Evolutionary conservation across 768 basidiomycete genomes (phyloP), one percentile per base, ranked within the genome.

Genomic region (Sporobolomyces phaffii): DNA sequence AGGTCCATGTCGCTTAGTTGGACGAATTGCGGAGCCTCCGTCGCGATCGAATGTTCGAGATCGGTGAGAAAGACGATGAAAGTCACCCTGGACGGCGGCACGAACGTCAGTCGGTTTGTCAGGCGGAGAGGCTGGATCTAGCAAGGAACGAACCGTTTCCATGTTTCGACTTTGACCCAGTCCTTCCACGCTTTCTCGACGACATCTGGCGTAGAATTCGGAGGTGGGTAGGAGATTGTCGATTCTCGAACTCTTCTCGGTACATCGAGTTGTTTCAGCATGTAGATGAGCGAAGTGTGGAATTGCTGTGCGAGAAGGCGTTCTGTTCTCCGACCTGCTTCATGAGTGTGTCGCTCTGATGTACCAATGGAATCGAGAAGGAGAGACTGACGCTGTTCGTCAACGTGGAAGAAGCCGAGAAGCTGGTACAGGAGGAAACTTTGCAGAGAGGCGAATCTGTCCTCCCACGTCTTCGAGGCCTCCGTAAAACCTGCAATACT

Each of bases 31-130:
- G 62, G 22, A 18, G 68, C 24, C 3, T 33, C n/a, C 20, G 60
- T 61, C 29, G 60, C 59, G n/a, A 56, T 33, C 3, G 68, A 54
- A 41, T 58, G 29, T 40, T 72, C 70, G 65, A 72, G 62, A 45
- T 72, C 70, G 63, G 60, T 28, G 28, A 72, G 65, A 56, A 64
- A 72, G 49, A 68, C 54, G 70, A 72, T 72, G 54, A 72, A 72
- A 17, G 52, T n/a, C 24, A 71, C 70, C 2, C 70, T 70, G 52
- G 2, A 10, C 20, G 22, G 20, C 22, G 34, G 43, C 24, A 40
- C 1, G 18, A 34, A 20, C 5, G 31, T 49, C 48, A 50, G 28
- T 40, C 9, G n/a, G 14, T 28, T 20, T 5, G 11, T 17, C 3
- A 7, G 24, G 26, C 22, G 4, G 31, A 29, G 41, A 11, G 26